Evolutionary conservation across 805 yeast species (phyloP).

Genomic region (Spathaspora hagerdaliae): DNA sequence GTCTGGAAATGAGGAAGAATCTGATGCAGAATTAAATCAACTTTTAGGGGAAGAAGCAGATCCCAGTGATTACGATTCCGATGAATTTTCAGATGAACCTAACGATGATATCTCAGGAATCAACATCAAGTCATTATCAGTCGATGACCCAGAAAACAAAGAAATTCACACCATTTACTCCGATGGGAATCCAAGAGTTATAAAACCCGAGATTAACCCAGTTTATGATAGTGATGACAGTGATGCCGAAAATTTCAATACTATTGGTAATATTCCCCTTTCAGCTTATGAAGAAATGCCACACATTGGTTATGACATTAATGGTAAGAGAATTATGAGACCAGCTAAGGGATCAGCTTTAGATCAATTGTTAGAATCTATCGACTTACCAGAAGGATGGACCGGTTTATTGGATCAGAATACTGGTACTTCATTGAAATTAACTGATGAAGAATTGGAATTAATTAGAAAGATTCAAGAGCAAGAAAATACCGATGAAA

Average conservation of each 20-base stretch:
- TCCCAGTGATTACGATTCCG: constrained; percentile 36
- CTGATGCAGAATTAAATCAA: constrained; percentile 61
- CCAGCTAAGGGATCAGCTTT: constrained; percentile 97
- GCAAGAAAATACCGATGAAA: constrained; percentile 79
- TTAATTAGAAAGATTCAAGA: constrained; percentile 80
- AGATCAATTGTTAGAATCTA: constrained; percentile 81
- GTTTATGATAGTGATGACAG: constrained; percentile 93
- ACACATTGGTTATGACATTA: constrained; percentile 93
- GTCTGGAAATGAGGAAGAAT: constrained; percentile 19
- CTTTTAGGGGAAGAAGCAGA: constrained; percentile 56
- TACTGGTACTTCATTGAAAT: constrained; percentile 80
- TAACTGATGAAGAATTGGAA: constrained; percentile 84
- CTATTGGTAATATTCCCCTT: constrained; percentile 90
- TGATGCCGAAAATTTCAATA: constrained; percentile 74
- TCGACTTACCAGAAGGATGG: constrained; percentile 98
- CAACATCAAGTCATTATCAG: constrained; percentile 46
- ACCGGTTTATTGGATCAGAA: constrained; percentile 90
- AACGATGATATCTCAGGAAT: constrained; percentile 52
- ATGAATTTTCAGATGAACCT: constrained; percentile 52
- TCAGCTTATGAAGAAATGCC: constrained; percentile 96
- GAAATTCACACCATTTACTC: constrained; percentile 48
- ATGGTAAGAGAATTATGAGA: constrained; percentile 97
- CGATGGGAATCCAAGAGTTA: constrained; percentile 76
- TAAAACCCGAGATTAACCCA: constrained; percentile 90
- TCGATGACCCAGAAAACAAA: constrained; percentile 30